phyloP scores from a whole-genome alignment of 2,329 filamentous ascomycete species.

The Ascosphaera aggregata region DNA sequence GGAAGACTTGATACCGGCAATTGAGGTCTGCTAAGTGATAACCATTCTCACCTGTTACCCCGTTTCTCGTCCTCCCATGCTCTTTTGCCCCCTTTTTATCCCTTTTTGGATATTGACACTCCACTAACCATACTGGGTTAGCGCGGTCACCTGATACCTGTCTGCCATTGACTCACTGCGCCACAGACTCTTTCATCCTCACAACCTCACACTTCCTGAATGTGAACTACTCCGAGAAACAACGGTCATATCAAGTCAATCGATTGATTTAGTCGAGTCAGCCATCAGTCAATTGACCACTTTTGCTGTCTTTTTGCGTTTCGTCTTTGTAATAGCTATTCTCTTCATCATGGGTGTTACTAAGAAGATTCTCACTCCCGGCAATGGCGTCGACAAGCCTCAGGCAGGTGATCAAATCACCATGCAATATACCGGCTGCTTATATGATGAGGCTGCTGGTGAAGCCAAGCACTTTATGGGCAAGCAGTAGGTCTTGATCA shows the following conservation, averaged over 20 bases:
- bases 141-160: not conserved
- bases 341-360: conserved; percentile 41
- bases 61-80: not conserved
- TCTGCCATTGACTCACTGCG: not conserved
- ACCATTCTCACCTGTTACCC: not conserved
- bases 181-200: not conserved
- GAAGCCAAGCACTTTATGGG: conserved; percentile 40
- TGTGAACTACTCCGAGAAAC: not conserved
- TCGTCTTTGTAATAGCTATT: not conserved
- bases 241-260: conserved; percentile 1
- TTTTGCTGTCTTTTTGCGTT: not conserved
- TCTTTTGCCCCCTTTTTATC: not conserved
- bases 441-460: conserved; percentile 41
- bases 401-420: conserved; percentile 45
- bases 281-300: not conserved
- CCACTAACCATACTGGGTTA: conserved; percentile 1
- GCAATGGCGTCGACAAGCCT: conserved; percentile 38
- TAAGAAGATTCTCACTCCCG: conserved; percentile 39
- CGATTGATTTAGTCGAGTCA: conserved; percentile 1
- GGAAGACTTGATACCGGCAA: too few relatives aligned
- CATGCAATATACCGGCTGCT: conserved; percentile 80
- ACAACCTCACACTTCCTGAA: conserved; percentile 1
- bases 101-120: not conserved
- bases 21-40: too few relatives aligned
- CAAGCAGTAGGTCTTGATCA: conserved; percentile 32